Base-by-base conservation (phyloP, 306 rosid species). In the Vigna radiata region DNA sequence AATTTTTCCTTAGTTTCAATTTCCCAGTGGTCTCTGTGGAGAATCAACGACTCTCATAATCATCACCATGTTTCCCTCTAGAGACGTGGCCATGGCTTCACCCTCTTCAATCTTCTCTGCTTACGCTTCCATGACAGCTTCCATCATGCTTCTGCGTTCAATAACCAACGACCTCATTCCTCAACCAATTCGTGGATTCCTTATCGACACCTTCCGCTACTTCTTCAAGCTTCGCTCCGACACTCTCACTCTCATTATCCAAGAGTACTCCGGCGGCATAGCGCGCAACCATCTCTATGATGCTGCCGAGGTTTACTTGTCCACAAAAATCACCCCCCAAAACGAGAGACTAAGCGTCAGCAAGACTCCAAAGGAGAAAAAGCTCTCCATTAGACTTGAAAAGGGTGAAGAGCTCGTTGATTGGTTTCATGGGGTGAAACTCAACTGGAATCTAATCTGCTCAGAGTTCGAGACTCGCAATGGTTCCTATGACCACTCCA, bases 121-220 rank as follows among this genome's bases (percentile, higher is more conserved):
- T 33, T 88, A 88, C 46, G 93, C 93, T 10, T 90, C 96, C 85
- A 66, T 87, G 84, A 83, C 91, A 7, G 90, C 88, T 46, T 83
- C 91, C 13, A 2, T 85, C 31, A 85, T 90, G 93, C 84, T 90
- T 1, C 55, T 85, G 8, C 82, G 91, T n/a, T 82, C 96, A 71
- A 78, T 90, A 86, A 82, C 87, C 56, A 83, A 85, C 56, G 91
- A 90, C 4, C 47, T 90, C 72, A 41, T 90, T 7, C 96, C 96
- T 9, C 80, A 73, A 1, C 90, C 91, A 0, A 9, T 88, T 36
- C 87, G 91, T 3, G 47, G 65, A 27, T 84, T 82, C 80, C 77
- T 88, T 10, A 15, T 27, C 23, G 62, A 76, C 3, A 49, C 83
- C 8, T 15, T 90, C 39, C 70, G 72, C 44, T 80, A 77, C 81